Evolutionary conservation across 1,284 basidiomycete genomes (phyloP), one percentile per base, ranked within the genome.

Genomic region (Malassezia japonica): DNA sequence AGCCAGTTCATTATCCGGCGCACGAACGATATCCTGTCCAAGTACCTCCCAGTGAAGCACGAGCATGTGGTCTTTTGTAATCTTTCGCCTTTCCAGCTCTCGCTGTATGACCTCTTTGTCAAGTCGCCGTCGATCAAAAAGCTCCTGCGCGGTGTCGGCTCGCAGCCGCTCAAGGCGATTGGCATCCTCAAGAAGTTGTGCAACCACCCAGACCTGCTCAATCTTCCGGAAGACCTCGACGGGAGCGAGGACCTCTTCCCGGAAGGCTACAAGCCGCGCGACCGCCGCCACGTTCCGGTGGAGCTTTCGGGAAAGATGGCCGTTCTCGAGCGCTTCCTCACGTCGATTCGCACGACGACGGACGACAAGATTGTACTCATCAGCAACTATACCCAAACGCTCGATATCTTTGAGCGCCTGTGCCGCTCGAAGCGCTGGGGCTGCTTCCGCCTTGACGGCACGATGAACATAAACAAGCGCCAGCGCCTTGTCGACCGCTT

Each of bases 21-120:
- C 42, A 96, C 94, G 15, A 99, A 99, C 70, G 94, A 98, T 69
- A 76, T 99, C 18, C 79, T 98, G 20, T 94, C 90, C 28, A 99
- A 99, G 76, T 99, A 98, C 41, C 20, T 99, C 36, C 92, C 92
- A 3, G 88, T 98, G 76, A 99, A 99, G 74, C 95, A 98, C 77
- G 92, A 98, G 75, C 90, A 96, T 58, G 94, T 98, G 60, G 94
- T 99, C 1, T 99, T 98, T 75, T 96, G 92, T 74, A 79, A 82
- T 40, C 81, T 90, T 13, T 91, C 89, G 1, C 79, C 84, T 2
- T 85, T 98, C 66, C 92, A 99, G 68, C 77, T 90, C 5, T 79
- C 84, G 1, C 78, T 99, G 3, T 99, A 99, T 74, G 82, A 84
- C 33, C 79, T 88, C 38, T 98, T 99, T 71, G 92, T 95, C 60